Base-by-base conservation (phyloP, 306 rosid species). In the Lithocarpus polystachyus region DNA sequence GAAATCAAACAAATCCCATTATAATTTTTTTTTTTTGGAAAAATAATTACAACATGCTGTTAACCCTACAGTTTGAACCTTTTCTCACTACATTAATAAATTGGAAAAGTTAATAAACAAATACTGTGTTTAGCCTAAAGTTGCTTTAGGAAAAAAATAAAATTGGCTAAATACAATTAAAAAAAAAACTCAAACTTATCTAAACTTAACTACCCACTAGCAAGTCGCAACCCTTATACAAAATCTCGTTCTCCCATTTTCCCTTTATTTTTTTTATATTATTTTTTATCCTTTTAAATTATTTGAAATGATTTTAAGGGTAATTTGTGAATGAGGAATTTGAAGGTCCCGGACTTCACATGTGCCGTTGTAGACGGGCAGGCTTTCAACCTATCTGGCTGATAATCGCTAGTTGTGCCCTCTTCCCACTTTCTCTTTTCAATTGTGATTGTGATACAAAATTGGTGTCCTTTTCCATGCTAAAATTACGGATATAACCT, bases 311-410 rank as follows among this genome's bases (percentile, higher is more conserved):
- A 59, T 24, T 11, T 6, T 1, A 57, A 73, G 94, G 97, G 82
- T 76, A 80, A 26, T 8, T 64, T 74, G 19, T 87, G 88, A 75
- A 87, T 59, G 4, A 22, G 28, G 53, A 17, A n/a, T 5, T 75
- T 64, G 72, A 80, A 83, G 84, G 81, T 83, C 84, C 87, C 45
- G 91, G 90, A 81, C 80, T 84, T 87, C 86, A 51, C 96, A 91
- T 92, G 98, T 90, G 91, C 87, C 88, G 80, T 89, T 79, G 85
- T 91, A 88, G 93, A 85, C 19, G 87, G 84, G 84, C 93, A 89
- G 89, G 89, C 93, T 93, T 90, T 89, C 81, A 71, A 77, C 82
- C 85, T 75, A 69, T 68, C 77, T 80, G 88, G 89, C 92, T 82
- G 5, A 13, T 48, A 48, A 48, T 48, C 74, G 86, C 93, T 81